These are phyloP conservation scores for Phytopythium delawarense DNA, from an alignment of 352 stramenopile genomes.

Conservation along the genomic window DNA sequence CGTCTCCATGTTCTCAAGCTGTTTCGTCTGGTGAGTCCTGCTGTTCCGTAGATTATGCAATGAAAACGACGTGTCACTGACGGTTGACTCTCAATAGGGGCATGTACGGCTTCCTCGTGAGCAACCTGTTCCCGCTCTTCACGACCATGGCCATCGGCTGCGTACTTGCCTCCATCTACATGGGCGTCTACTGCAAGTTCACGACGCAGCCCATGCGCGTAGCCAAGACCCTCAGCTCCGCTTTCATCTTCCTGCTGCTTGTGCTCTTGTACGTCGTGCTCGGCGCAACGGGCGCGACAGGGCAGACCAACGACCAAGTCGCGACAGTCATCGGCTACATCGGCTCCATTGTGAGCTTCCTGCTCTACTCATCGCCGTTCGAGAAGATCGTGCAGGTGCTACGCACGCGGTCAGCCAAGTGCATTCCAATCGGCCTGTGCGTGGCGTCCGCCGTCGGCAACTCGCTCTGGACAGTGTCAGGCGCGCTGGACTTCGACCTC, in stretches of 20 bases:
- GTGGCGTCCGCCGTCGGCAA: slow-evolving; percentile 21
- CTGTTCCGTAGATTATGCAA: not conserved
- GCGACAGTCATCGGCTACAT: slow-evolving; percentile 25
- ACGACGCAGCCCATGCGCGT: slow-evolving; percentile 22
- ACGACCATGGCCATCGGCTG: slow-evolving; percentile 25
- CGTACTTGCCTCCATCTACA: slow-evolving; percentile 23
- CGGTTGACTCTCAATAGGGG: not conserved
- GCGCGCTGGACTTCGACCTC: slow-evolving; percentile 16
- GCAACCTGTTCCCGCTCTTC: slow-evolving; percentile 34
- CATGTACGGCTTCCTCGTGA: slow-evolving; percentile 9
- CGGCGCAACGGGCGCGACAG: slow-evolving; percentile 15
- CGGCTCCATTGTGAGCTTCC: slow-evolving; percentile 19
- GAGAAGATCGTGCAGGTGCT: slow-evolving; percentile 35
- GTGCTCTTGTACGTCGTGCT: slow-evolving; percentile 16
- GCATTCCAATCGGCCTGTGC: slow-evolving; percentile 31
- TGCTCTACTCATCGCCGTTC: slow-evolving; percentile 33
- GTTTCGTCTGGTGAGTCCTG: slow-evolving; percentile 10
- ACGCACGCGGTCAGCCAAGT: slow-evolving; percentile 19
- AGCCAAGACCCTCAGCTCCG: slow-evolving; percentile 26
- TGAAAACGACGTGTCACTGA: not conserved
- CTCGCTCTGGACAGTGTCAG: slow-evolving; percentile 27
- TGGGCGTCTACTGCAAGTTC: slow-evolving; percentile 27
- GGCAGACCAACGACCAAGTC: slow-evolving; percentile 12
- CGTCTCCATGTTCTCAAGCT: slow-evolving; percentile 18
- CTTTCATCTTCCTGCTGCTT: slow-evolving; percentile 17